Evolutionary conservation across 306 rosid species (phyloP).

Genomic region (Fagus crenata): DNA sequence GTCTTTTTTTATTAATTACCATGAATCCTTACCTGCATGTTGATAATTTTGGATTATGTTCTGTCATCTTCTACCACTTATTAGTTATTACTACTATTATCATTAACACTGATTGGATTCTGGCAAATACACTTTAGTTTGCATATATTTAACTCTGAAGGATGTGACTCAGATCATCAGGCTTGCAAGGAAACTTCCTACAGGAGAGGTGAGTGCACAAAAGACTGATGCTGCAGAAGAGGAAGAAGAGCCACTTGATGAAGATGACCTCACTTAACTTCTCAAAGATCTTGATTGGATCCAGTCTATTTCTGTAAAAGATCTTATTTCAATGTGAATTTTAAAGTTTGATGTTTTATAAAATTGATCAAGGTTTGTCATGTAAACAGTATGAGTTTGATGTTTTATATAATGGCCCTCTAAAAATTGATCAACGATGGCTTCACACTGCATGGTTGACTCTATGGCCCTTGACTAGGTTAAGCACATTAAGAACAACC

Average conservation of each 20-base stretch:
- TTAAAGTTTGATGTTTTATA: background rate
- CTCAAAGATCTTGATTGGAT: background rate
- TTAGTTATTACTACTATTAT: slow-evolving; percentile 4
- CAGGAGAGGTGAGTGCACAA: slow-evolving; percentile 70
- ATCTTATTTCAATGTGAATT: background rate
- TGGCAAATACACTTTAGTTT: background rate
- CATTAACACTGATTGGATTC: background rate
- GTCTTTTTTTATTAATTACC: no score
- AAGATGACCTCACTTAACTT: slow-evolving; percentile 77
- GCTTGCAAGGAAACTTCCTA: slow-evolving; percentile 90
- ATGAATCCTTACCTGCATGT: no score
- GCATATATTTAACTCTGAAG: slow-evolving; percentile 17
- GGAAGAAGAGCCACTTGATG: slow-evolving; percentile 65
- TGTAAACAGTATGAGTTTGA: no score
- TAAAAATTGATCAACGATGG: no score
- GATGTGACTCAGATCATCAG: slow-evolving; percentile 63
- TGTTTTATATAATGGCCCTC: no score
- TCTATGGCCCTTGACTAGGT: no score
- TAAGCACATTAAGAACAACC: no score
- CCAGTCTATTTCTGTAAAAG: background rate
- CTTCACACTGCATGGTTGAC: no score
- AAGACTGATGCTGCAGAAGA: slow-evolving; percentile 43
- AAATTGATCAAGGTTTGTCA: background rate
- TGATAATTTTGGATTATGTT: no score
- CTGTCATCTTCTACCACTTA: background rate